Evolutionary conservation across 805 yeast species (phyloP).

Genomic region (Starmerella vitae): DNA sequence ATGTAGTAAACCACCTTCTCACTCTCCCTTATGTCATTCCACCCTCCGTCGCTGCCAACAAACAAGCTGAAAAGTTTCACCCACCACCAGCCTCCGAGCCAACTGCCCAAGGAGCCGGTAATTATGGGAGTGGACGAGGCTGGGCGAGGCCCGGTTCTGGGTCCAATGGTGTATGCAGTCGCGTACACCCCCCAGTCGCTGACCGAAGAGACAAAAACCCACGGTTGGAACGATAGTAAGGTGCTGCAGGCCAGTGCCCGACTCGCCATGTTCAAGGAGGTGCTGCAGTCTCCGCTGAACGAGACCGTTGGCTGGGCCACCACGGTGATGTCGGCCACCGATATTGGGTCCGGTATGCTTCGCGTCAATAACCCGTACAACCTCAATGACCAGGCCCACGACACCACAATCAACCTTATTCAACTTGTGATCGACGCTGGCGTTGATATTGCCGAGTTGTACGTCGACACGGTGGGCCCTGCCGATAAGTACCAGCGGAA

Average conservation of each 20-base stretch:
- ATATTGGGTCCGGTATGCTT: conserved; percentile 81
- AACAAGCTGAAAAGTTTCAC: conserved; percentile 19
- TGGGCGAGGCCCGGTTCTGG: conserved; percentile 95
- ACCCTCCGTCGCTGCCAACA: conserved; percentile 15
- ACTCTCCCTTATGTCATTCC: conserved; percentile 7
- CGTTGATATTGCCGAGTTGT: conserved; percentile 55
- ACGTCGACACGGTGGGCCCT: conserved; percentile 95
- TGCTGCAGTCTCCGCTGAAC: conserved; percentile 7
- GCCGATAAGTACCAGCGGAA: conserved; percentile 73
- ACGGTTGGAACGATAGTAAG: conserved; percentile 90
- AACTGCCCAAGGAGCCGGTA: conserved; percentile 16
- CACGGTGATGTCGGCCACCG: conserved; percentile 70
- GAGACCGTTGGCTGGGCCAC: conserved; percentile 77
- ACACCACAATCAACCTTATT: conserved; percentile 73
- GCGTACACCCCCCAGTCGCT: conserved; percentile 57
- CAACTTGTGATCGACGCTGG: conserved; percentile 47
- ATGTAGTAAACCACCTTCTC: conserved; percentile 1
- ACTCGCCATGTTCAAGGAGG: conserved; percentile 36
- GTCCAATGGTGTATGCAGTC: conserved; percentile 94
- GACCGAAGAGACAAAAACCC: conserved; percentile 36
- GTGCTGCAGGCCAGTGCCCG: conserved; percentile 64
- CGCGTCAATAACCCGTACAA: conserved; percentile 52
- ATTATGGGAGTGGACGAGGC: conserved; percentile 94
- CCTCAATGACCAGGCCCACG: conserved; percentile 92
- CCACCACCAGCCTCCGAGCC: conserved; percentile 16